A percentile compares a stretch with the other conserved stretches of the same genome.
Conservation (phyloP, 2,329 filamentous ascomycete species). For the Knoxdaviesia proteae region DNA sequence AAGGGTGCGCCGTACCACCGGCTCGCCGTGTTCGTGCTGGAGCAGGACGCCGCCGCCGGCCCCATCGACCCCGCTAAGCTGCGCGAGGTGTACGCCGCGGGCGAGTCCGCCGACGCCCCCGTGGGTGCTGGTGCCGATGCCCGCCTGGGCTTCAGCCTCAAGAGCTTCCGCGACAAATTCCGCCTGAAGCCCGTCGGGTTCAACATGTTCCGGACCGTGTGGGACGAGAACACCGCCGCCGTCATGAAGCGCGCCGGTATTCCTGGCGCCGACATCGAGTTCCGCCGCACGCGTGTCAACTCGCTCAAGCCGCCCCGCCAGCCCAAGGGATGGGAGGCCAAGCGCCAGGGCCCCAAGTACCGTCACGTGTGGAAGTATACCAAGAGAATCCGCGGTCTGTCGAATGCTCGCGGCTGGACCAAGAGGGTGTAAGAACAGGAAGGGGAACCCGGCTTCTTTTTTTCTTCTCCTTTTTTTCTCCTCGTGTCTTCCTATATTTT, state of each 20-base stretch:
- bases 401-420: conserved; percentile 19
- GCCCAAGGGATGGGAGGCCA: conserved; percentile 44
- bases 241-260: conserved; percentile 70
- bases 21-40: conserved; percentile 60
- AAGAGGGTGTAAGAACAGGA: conserved; percentile 14
- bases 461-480: too few relatives aligned
- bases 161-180: conserved; percentile 52
- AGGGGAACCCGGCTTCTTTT: too few relatives aligned
- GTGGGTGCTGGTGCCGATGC: conserved; percentile 1
- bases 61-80: conserved; percentile 37
- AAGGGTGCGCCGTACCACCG: conserved; percentile 87
- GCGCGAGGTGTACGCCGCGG: conserved; percentile 23
- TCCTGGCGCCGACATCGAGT: conserved; percentile 61
- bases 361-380: conserved; percentile 43
- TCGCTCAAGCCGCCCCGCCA: conserved; percentile 40
- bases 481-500: not conserved
- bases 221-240: conserved; percentile 71
- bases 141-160: conserved; percentile 53
- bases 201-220: conserved; percentile 69
- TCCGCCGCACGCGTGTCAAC: conserved; percentile 60
- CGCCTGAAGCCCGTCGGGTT: conserved; percentile 55
- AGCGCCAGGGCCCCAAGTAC: conserved; percentile 44
- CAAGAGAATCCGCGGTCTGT: conserved; percentile 30
- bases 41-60: conserved; percentile 43
- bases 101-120: not conserved